phyloP scores from a whole-genome alignment of 1,284 basidiomycete genomes.

The Ganoderma sp. region DNA sequence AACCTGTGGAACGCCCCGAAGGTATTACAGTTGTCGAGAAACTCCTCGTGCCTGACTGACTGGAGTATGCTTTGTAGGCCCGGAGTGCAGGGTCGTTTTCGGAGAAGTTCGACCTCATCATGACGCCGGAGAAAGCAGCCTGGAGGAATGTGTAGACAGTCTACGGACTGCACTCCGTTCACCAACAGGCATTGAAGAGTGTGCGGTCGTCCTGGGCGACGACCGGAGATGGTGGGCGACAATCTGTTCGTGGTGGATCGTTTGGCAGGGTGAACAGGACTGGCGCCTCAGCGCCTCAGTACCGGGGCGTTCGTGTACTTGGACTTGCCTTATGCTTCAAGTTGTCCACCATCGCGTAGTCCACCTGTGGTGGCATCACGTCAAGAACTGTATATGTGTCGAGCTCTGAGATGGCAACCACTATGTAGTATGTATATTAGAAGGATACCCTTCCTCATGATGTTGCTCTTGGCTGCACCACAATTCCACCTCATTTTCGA shows the following conservation, averaged over 20 bases:
- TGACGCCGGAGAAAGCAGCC: background rate
- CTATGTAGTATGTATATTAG: conserved; percentile 1
- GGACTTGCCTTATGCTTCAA: background rate
- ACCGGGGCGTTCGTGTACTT: background rate
- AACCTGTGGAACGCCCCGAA: conserved; percentile 9
- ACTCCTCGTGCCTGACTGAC: background rate
- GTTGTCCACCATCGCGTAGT: background rate
- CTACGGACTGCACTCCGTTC: background rate
- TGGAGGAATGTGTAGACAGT: background rate
- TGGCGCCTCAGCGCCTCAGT: background rate
- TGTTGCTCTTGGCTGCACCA: background rate
- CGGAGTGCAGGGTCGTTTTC: background rate
- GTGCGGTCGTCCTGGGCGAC: background rate
- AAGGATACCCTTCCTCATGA: background rate
- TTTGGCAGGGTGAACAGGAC: background rate
- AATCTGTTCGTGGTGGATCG: background rate
- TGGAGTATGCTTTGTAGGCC: background rate
- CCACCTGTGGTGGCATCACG: background rate
- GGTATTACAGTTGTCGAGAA: background rate
- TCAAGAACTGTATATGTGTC: background rate
- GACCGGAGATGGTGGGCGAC: background rate
- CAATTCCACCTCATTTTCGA: no score
- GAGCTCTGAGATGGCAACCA: background rate
- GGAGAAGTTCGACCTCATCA: background rate
- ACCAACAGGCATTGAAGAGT: background rate